Conservation (phyloP, 148 eudicot genomes). For the Limonium bicolor region DNA sequence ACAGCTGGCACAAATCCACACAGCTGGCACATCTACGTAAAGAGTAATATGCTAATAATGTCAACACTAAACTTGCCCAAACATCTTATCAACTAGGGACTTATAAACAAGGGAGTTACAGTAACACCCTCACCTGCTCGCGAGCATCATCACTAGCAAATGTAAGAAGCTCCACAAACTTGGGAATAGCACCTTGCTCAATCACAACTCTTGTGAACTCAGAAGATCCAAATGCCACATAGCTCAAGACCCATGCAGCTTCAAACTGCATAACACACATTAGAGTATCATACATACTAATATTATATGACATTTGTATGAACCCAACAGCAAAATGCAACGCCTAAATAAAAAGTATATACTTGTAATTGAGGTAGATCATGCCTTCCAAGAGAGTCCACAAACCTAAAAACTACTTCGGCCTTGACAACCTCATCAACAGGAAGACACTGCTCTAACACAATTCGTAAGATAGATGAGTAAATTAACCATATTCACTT, state of each 20-base stretch:
- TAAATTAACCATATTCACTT: conserved; percentile 4
- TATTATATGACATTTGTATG: no score
- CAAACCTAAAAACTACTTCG: conserved; percentile 77
- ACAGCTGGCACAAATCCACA: no score
- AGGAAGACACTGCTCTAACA: conserved; percentile 87
- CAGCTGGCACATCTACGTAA: no score
- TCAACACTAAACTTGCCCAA: no score
- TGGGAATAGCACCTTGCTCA: conserved; percentile 81
- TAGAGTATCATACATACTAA: no score
- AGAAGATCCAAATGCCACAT: conserved; percentile 94
- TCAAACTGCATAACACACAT: conserved; percentile 76
- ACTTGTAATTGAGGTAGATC: conserved; percentile 87
- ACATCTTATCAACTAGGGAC: no score
- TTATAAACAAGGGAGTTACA: no score
- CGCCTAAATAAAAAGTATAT: background rate
- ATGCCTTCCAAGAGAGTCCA: conserved; percentile 71
- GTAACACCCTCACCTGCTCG: no score
- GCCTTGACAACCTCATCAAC: conserved; percentile 81
- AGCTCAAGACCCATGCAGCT: conserved; percentile 95
- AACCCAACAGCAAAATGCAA: no score
- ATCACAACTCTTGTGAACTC: conserved; percentile 83
- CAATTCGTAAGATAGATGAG: no score
- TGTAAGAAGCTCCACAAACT: conserved; percentile 68
- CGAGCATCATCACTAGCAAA: conserved; percentile 87
- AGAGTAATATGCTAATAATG: no score